Evolutionary conservation across 1,284 basidiomycete genomes (phyloP).

Genomic region (Ceratorhiza oryzae-sativae): DNA sequence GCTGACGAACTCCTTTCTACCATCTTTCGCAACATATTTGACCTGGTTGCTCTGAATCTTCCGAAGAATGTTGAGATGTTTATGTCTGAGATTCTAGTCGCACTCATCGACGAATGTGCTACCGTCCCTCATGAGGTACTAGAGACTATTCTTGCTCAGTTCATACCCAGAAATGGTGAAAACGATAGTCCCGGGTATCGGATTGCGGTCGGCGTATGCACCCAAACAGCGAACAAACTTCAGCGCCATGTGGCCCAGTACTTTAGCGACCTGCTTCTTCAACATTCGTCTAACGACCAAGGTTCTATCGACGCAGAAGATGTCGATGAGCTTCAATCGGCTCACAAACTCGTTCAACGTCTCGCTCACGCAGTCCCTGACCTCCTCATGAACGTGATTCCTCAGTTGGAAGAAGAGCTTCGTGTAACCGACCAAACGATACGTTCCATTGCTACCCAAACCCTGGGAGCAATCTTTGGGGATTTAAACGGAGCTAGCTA

Average conservation of each 20-base stretch:
- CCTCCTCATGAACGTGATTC: constrained; percentile 88
- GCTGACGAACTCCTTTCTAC: constrained; percentile 86
- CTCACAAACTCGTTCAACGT: constrained; percentile 86
- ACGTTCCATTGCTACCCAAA: constrained; percentile 80
- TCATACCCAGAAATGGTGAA: constrained; percentile 69
- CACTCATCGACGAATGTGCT: constrained; percentile 86
- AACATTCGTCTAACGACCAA: constrained; percentile 54
- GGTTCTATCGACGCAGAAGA: constrained; percentile 59
- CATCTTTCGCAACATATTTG: constrained; percentile 85
- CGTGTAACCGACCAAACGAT: constrained; percentile 77
- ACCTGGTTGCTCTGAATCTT: constrained; percentile 75
- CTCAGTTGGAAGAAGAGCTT: constrained; percentile 91
- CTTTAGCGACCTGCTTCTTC: constrained; percentile 85
- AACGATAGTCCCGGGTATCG: constrained; percentile 80
- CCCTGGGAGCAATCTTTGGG: constrained; percentile 89
- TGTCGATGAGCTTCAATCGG: constrained; percentile 69
- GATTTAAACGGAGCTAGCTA: constrained; percentile 72
- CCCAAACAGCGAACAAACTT: constrained; percentile 81
- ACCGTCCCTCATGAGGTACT: constrained; percentile 79
- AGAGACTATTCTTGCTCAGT: constrained; percentile 84
- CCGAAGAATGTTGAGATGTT: constrained; percentile 90
- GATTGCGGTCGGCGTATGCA: constrained; percentile 90
- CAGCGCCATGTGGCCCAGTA: constrained; percentile 87
- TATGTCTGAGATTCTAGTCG: constrained; percentile 87
- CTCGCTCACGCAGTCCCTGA: constrained; percentile 83